These are phyloP conservation scores for Lenzites betulinus DNA, from an alignment of 768 basidiomycete genomes.

Conservation along the genomic window DNA sequence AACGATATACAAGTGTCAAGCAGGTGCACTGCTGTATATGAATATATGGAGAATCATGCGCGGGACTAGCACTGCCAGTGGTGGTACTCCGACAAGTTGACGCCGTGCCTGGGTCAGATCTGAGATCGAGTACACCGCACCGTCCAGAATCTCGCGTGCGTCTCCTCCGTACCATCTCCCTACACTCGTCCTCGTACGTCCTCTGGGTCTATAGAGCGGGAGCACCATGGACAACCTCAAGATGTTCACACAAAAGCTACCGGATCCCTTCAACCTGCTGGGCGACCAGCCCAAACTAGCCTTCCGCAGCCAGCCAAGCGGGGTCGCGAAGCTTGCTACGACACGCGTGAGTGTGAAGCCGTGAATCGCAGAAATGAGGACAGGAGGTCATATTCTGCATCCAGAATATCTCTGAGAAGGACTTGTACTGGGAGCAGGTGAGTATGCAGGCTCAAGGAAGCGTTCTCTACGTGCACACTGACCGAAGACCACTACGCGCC, in stretches of 20 bases:
- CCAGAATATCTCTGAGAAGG: slow-evolving; percentile 73
- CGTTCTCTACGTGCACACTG: background rate
- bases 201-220: background rate
- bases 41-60: too few relatives aligned
- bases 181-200: background rate
- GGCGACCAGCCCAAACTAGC: slow-evolving; percentile 89
- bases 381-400: background rate
- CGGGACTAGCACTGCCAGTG: too few relatives aligned
- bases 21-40: too few relatives aligned
- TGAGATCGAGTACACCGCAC: slow-evolving; percentile 1
- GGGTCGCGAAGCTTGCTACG: slow-evolving; percentile 74
- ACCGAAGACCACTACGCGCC: background rate
- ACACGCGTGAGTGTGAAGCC: slow-evolving; percentile 57
- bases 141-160: background rate
- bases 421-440: slow-evolving; percentile 92
- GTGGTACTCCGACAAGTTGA: too few relatives aligned
- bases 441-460: slow-evolving; percentile 24
- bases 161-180: background rate
- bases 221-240: slow-evolving; percentile 15
- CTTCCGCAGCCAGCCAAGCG: slow-evolving; percentile 80
- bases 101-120: background rate
- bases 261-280: slow-evolving; percentile 74
- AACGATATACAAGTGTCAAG: too few relatives aligned
- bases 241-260: slow-evolving; percentile 73
- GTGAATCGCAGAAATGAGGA: background rate